Evolutionary conservation across 805 yeast genomes (phyloP), one percentile per base, ranked within the genome.

Genomic region (Myxozyma vanderwaltii): DNA sequence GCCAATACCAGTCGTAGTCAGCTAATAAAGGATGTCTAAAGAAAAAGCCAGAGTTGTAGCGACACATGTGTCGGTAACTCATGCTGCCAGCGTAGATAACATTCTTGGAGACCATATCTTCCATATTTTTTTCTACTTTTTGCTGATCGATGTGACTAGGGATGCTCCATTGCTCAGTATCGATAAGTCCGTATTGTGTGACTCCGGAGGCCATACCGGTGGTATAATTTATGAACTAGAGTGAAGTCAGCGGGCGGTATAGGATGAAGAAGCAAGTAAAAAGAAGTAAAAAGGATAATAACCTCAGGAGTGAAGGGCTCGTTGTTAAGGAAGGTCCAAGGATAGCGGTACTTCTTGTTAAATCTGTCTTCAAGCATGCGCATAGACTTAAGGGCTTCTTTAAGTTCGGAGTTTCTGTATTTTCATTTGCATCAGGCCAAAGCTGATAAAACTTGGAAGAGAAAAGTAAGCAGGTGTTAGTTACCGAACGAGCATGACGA

Each of bases 291-390:
- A n/a, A n/a, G n/a, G n/a, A n/a, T n/a, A n/a, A n/a, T n/a, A n/a
- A 57, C 64, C 52, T 86, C 89, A 1, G 84, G 85, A 26, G 80
- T 76, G 72, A 90, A 91, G 21, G 81, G 84, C 58, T 82, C 85
- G 70, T 92, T 92, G 74, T 91, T 91, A 64, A 92, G 76, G 72
- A 91, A 91, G 13, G 89, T 90, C 97, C 97, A 91, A 70, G 90
- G 96, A 72, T 91, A 91, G 63, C 88, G 82, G 75, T 70, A 91
- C 61, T 84, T 77, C 47, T 74, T 71, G 76, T 92, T 91, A 76
- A 91, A 91, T 56, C 91, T 79, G 72, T 86, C 89, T 77, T 89
- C 96, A 38, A 89, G 81, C 60, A 80, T 77, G 56, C 86, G 79
- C 59, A 90, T 85, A 3, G 94, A 82, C 47, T 76, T 79, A 36